Evolutionary conservation across 23 red algal genomes (phyloP).

Genomic region (Gracilariopsis chorda): DNA sequence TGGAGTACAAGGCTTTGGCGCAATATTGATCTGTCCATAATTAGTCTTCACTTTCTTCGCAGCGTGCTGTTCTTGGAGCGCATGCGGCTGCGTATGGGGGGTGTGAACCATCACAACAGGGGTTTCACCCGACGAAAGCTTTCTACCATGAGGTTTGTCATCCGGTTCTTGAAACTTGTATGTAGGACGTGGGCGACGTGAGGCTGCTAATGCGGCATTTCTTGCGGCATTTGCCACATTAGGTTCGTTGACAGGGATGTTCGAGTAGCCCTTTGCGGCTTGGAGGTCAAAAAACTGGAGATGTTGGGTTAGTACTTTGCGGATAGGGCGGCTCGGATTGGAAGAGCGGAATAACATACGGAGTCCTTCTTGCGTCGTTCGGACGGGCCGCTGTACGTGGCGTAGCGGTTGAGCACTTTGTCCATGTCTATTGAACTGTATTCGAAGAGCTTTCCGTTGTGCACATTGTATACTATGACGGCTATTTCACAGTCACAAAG

Average conservation of each 20-base stretch:
- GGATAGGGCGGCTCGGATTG: not conserved
- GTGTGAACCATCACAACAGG: too few relatives aligned
- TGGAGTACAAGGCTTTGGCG: too few relatives aligned
- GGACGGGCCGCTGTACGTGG: constrained; percentile 51
- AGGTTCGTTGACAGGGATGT: constrained; percentile 66
- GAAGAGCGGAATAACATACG: not conserved
- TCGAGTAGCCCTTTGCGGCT: constrained; percentile 34
- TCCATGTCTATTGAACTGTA: constrained; percentile 59
- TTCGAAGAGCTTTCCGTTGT: constrained; percentile 94
- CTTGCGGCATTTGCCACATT: constrained; percentile 36
- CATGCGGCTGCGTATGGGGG: too few relatives aligned
- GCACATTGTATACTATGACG: constrained; percentile 86
- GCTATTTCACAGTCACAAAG: constrained; percentile 90
- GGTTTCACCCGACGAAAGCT: not conserved
- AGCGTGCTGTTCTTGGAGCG: too few relatives aligned
- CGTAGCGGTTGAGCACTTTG: constrained; percentile 51
- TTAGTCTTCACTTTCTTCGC: too few relatives aligned
- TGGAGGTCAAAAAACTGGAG: constrained; percentile 40
- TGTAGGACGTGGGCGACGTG: constrained; percentile 8
- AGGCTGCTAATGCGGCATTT: constrained; percentile 38
- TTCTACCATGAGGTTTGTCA: not conserved
- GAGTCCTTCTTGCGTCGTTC: constrained; percentile 54
- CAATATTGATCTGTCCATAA: too few relatives aligned
- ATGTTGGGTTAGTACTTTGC: not conserved
- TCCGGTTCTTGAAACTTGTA: constrained; percentile 38